A percentile compares a stretch with the other conserved stretches of the same genome.
Evolutionary conservation across 495 filamentous ascomycete genomes (phyloP).

Genomic region (Thermothielavioides terrestris): DNA sequence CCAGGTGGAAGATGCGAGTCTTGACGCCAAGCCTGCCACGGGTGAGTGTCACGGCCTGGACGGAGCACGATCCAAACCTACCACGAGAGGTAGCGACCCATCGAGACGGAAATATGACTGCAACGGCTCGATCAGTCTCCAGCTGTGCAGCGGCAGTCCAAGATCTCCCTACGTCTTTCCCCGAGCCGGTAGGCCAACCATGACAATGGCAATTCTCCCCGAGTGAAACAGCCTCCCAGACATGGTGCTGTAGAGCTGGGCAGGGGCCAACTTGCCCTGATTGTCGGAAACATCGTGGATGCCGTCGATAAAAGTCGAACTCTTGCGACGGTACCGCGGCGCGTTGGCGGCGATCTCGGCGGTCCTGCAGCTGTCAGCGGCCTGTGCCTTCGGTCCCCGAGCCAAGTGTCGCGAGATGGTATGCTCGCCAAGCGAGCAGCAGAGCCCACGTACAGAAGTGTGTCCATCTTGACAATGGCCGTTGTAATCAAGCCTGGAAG

Average conservation of each 20-base stretch:
- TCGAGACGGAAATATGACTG: constrained; percentile 88
- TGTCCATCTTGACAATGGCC: constrained; percentile 60
- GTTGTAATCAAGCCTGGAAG: background rate
- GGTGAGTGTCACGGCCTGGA: constrained; percentile 9
- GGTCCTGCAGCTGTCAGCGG: constrained; percentile 44
- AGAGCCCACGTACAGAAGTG: constrained; percentile 75
- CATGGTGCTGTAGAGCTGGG: constrained; percentile 96
- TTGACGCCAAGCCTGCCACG: constrained; percentile 82
- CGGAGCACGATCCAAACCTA: constrained; percentile 31
- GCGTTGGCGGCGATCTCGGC: constrained; percentile 83
- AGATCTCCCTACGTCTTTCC: constrained; percentile 69
- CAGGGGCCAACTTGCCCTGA: constrained; percentile 72
- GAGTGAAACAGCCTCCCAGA: constrained; percentile 96
- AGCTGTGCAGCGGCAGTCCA: background rate
- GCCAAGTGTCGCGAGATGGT: no score
- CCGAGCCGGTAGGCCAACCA: constrained; percentile 89
- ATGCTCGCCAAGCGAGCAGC: no score
- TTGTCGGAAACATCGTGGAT: constrained; percentile 89
- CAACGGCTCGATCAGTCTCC: background rate
- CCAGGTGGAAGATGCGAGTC: constrained; percentile 92
- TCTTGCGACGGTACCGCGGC: constrained; percentile 71
- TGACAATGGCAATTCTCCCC: constrained; percentile 91
- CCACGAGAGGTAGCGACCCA: constrained; percentile 93
- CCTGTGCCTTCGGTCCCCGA: background rate
- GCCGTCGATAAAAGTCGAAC: constrained; percentile 92